Conservation (phyloP, 192 early-diverging fungal genomes). For the Polychytrium aggregatum region DNA sequence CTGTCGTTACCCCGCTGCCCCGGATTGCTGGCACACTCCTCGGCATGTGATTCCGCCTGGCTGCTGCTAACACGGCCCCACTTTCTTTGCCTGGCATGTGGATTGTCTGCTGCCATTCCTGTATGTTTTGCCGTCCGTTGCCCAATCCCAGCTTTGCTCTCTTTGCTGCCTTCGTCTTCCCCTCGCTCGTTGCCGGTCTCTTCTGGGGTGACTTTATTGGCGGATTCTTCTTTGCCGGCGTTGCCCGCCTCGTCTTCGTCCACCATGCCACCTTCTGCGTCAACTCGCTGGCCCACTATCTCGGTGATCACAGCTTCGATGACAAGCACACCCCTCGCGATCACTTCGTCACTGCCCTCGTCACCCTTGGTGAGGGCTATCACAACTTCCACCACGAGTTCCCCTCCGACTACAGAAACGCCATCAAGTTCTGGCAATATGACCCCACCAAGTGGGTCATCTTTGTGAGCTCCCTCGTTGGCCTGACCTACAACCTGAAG, state of each 20-base stretch:
- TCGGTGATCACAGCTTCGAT: conserved; percentile 40
- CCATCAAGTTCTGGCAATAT: conserved; percentile 33
- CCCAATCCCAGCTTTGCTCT: conserved; percentile 9
- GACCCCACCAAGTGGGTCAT: conserved; percentile 50
- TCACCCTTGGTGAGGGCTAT: conserved; percentile 45
- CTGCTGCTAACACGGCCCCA: too few species aligned
- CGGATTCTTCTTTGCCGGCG: conserved; percentile 34
- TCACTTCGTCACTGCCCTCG: conserved; percentile 30
- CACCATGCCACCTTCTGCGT: conserved; percentile 46
- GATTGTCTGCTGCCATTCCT: too few species aligned
- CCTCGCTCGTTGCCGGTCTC: conserved; percentile 75
- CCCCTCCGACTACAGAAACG: conserved; percentile 45
- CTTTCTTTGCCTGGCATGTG: too few species aligned
- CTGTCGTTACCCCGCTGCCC: too few species aligned
- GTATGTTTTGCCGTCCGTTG: background rate
- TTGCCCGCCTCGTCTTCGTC: conserved; percentile 37
- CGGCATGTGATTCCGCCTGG: too few species aligned
- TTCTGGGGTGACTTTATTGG: conserved; percentile 48
- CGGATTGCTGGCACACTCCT: too few species aligned
- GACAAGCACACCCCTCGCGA: conserved; percentile 60
- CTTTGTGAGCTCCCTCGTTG: conserved; percentile 19
- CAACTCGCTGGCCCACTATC: conserved; percentile 48
- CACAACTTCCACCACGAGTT: conserved; percentile 64
- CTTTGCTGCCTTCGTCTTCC: conserved; percentile 64
- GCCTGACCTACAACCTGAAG: conserved; percentile 36